Base-by-base conservation (phyloP, 495 filamentous ascomycete genomes). In the Aspergillus bridgeri region DNA sequence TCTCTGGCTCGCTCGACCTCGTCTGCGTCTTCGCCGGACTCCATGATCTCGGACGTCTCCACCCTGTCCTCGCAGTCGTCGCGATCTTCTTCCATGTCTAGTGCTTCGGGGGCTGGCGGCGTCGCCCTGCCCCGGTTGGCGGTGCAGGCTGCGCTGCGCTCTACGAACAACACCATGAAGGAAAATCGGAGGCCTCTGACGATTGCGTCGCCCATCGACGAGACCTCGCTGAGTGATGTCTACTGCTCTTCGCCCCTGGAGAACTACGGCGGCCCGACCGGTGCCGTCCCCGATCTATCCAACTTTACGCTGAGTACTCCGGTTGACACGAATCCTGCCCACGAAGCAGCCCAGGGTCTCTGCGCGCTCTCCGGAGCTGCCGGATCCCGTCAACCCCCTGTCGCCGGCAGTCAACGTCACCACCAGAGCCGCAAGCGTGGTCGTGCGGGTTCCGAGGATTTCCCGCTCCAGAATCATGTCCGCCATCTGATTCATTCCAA, bases 21-120 rank as follows among this genome's bases (percentile, higher is more conserved):
- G 3, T 86, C 85, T 25, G 80, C 84, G 43, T 95, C 91, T 51
- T 95, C 91, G 38, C 91, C 91, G 45, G 91, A 96, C 63, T 95
- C 91, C 56, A 92, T 94, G 90, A 76, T 95, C 22, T 94, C 90
- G 48, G 91, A 95, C 72, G 85, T 79, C 48, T 92, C 89, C 42
- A 77, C 80, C 60, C 22, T 77, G 50, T 78, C 79, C 56, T 79
- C 71, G 58, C 84, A 82, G 59, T 81, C 86, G 56, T 90, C 88
- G 61, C 81, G 86, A 56, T 89, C 86, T 42, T 90, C 87, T 61
- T 89, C 87, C 1, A 84, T 88, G 70, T 89, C 86, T 60, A 85
- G 77, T 67, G 85, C 87, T 46, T 89, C 86, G 51, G 77, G 80
- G 60, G 77, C 79, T 27, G 25, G 25, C 25, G 25, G 33, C 61